Percentiles rank a stretch among this genome's conserved stretches.
phyloP scores from a whole-genome alignment of 1,284 basidiomycete genomes.

The Cutaneotrichosporon cutaneum region DNA sequence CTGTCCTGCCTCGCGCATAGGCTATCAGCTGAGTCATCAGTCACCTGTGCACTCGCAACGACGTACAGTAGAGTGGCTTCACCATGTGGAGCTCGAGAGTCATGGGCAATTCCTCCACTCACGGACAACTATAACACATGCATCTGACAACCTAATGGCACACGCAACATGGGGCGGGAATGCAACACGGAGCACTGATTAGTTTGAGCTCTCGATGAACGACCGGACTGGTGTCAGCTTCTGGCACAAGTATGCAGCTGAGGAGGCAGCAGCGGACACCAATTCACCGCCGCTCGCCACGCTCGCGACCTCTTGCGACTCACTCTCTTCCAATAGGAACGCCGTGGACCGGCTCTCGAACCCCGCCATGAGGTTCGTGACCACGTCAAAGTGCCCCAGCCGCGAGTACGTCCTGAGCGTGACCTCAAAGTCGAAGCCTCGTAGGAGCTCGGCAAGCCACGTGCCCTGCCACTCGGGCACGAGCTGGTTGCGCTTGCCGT shows the following conservation, averaged over 20 bases:
- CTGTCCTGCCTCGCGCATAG: no score
- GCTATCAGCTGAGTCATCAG: no score
- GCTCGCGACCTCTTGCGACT: no score
- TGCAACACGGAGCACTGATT: background rate
- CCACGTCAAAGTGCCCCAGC: constrained; percentile 46
- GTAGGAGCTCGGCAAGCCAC: constrained; percentile 50
- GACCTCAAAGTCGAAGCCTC: constrained; percentile 50
- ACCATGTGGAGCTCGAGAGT: no score
- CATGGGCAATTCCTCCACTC: no score
- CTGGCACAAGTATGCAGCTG: no score
- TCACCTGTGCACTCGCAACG: no score
- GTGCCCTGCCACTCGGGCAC: constrained; percentile 50
- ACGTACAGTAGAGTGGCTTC: no score
- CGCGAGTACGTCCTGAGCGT: constrained; percentile 48
- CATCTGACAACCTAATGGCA: background rate
- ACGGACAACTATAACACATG: constrained; percentile 4
- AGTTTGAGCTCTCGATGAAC: constrained; percentile 9
- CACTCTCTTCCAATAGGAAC: constrained; percentile 29
- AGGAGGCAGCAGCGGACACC: no score
- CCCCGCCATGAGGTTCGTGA: constrained; percentile 43
- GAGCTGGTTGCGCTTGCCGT: constrained; percentile 36
- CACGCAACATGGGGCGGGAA: background rate
- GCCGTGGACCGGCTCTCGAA: constrained; percentile 28
- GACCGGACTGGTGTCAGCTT: constrained; percentile 14
- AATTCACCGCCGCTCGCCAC: no score